Conservation (phyloP, 2,329 filamentous ascomycete species). For the Cordyceps fumosorosea region DNA sequence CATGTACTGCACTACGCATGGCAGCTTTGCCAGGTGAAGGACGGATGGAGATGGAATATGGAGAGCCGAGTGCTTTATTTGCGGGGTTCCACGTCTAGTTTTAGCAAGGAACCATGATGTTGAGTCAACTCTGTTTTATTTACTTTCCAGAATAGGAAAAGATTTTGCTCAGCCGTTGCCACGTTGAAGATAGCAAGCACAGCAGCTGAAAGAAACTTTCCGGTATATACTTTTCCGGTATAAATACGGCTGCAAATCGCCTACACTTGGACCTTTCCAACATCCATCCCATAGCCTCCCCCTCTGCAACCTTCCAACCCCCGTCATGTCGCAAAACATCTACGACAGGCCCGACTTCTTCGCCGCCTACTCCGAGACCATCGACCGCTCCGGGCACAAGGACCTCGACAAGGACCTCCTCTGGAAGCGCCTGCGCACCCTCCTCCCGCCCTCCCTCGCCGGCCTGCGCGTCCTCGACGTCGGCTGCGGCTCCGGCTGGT, state of each 20-base stretch:
- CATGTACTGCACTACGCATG: too few relatives aligned
- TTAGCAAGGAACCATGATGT: not conserved
- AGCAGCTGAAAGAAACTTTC: not conserved
- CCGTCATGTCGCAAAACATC: slow-evolving; percentile 31
- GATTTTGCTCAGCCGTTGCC: not conserved
- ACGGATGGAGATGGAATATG: too few relatives aligned
- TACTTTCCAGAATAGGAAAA: not conserved
- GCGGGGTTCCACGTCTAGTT: not conserved
- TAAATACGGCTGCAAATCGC: not conserved
- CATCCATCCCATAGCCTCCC: too few relatives aligned
- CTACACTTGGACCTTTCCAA: too few relatives aligned
- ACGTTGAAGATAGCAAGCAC: not conserved
- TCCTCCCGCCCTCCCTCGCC: slow-evolving; percentile 28
- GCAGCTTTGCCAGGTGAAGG: too few relatives aligned
- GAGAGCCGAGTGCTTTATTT: not conserved
- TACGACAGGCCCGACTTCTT: slow-evolving; percentile 38
- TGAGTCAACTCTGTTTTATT: not conserved
- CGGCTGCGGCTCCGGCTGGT: slow-evolving; percentile 42
- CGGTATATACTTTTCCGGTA: too few relatives aligned
- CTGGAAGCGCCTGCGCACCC: slow-evolving; percentile 35
- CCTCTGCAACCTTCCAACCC: not conserved
- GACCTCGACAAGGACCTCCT: slow-evolving; percentile 36
- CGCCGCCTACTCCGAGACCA: slow-evolving; percentile 31
- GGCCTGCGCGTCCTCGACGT: slow-evolving; percentile 34
- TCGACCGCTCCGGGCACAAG: slow-evolving; percentile 31